Evolutionary conservation across 2,329 filamentous ascomycete genomes (phyloP).

Genomic region (Colletotrichum sp.): DNA sequence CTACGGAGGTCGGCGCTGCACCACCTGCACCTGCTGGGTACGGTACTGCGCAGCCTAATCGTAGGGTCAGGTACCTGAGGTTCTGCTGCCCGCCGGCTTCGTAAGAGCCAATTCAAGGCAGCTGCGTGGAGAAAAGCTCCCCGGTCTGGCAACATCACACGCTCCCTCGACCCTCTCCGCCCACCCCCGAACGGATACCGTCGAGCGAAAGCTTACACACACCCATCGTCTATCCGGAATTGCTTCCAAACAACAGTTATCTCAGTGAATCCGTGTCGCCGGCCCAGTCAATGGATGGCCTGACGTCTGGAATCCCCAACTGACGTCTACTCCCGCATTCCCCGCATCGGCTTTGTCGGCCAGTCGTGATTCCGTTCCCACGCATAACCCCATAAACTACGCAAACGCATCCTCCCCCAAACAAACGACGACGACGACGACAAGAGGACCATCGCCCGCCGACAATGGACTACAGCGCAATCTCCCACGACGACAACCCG

Average conservation of each 20-base stretch:
- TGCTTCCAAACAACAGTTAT: neutral
- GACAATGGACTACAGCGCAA: constrained; percentile 63
- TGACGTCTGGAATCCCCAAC: constrained; percentile 2
- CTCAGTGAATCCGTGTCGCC: neutral
- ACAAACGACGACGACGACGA: neutral
- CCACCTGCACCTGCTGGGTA: neutral
- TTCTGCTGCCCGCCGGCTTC: neutral
- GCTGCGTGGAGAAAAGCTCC: constrained; percentile 19
- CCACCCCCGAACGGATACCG: neutral
- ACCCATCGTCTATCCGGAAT: neutral
- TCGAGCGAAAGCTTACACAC: neutral
- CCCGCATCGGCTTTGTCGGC: constrained; percentile 22
- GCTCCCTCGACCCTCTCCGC: neutral
- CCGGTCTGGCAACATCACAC: constrained; percentile 9
- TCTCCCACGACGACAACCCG: constrained; percentile 61
- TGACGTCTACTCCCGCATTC: constrained; percentile 5
- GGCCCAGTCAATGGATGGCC: constrained; percentile 15
- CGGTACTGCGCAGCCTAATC: neutral
- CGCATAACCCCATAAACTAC: neutral
- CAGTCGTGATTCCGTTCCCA: constrained; percentile 13
- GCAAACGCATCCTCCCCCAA: neutral
- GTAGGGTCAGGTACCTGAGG: constrained; percentile 3
- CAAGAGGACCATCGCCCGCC: neutral
- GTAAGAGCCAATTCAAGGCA: constrained; percentile 20
- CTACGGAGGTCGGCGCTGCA: neutral